Evolutionary conservation across 2,329 filamentous ascomycete species (phyloP).

Genomic region (Xylariaceae sp.): DNA sequence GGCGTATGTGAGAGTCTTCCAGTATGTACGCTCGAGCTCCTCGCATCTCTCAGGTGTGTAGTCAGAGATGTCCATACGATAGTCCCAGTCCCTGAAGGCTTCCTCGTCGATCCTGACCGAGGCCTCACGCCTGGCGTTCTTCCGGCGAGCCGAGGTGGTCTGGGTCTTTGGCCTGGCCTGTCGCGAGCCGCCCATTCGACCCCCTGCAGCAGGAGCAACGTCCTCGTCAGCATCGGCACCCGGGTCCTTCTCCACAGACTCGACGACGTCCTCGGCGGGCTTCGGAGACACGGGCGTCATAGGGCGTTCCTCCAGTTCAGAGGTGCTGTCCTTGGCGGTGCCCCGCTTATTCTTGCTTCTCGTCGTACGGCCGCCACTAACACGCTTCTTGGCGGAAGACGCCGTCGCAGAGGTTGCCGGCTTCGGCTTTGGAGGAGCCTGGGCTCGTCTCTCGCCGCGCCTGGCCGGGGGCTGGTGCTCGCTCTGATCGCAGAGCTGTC

Average conservation of each 20-base stretch:
- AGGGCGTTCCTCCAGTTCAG: slow-evolving; percentile 40
- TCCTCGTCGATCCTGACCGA: slow-evolving; percentile 79
- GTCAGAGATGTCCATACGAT: slow-evolving; percentile 78
- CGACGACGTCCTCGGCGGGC: slow-evolving; percentile 30
- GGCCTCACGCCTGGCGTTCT: slow-evolving; percentile 74
- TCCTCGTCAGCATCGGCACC: slow-evolving; percentile 38
- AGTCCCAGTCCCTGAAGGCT: slow-evolving; percentile 86
- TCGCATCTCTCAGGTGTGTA: slow-evolving; percentile 88
- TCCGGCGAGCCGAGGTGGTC: slow-evolving; percentile 78
- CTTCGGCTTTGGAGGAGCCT: slow-evolving; percentile 45
- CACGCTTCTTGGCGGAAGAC: slow-evolving; percentile 31
- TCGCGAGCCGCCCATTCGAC: slow-evolving; percentile 43
- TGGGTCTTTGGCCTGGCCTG: slow-evolving; percentile 54
- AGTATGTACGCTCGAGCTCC: slow-evolving; percentile 89
- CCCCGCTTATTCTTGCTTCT: slow-evolving; percentile 30
- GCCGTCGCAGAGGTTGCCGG: slow-evolving; percentile 25
- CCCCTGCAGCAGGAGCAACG: slow-evolving; percentile 23
- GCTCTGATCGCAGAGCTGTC: slow-evolving; percentile 83
- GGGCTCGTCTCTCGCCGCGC: slow-evolving; percentile 70
- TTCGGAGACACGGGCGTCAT: slow-evolving; percentile 53
- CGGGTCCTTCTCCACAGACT: slow-evolving; percentile 44
- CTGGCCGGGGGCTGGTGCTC: slow-evolving; percentile 92
- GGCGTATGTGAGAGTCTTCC: slow-evolving; percentile 95
- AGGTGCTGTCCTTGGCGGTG: slow-evolving; percentile 30
- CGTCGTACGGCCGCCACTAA: slow-evolving; percentile 25